phyloP scores from a whole-genome alignment of 495 filamentous ascomycete species.

The Aspergillus kassunensis region DNA sequence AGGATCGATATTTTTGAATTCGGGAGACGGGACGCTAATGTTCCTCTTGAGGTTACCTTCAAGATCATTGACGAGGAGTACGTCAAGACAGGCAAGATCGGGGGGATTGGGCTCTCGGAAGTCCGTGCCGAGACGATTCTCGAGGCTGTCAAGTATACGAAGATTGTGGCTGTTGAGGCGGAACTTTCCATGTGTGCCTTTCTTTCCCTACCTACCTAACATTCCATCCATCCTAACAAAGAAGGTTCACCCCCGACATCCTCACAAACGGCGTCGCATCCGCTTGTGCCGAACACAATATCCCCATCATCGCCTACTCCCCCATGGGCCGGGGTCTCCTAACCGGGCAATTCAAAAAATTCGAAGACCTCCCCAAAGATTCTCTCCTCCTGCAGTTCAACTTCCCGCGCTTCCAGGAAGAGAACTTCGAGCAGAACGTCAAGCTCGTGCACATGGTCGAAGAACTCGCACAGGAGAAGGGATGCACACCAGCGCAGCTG shows the following conservation, averaged over 20 bases:
- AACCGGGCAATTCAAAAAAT: conserved; percentile 42
- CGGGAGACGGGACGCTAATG: conserved; percentile 59
- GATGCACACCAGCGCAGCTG: conserved; percentile 63
- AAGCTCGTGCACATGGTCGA: conserved; percentile 57
- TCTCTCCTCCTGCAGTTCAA: neutral
- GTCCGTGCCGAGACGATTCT: conserved; percentile 59
- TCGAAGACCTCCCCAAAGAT: conserved; percentile 8
- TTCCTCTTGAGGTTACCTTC: conserved; percentile 49
- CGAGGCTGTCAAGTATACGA: conserved; percentile 53
- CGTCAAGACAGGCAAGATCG: conserved; percentile 47
- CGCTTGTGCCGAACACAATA: conserved; percentile 57
- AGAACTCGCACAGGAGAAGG: conserved; percentile 58
- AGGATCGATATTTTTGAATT: conserved; percentile 69
- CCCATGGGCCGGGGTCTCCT: conserved; percentile 40
- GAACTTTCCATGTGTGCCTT: conserved; percentile 43
- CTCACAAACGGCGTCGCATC: conserved; percentile 62
- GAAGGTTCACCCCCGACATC: conserved; percentile 42
- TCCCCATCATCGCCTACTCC: conserved; percentile 61
- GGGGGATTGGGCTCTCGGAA: conserved; percentile 60
- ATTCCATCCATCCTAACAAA: neutral
- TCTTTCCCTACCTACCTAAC: neutral
- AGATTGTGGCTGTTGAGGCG: conserved; percentile 60
- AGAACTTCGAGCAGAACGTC: conserved; percentile 63
- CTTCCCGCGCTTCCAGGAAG: conserved; percentile 60
- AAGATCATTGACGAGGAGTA: conserved; percentile 28